Base-by-base conservation (phyloP, 768 basidiomycete species). In the Phylloporus arenicola region DNA sequence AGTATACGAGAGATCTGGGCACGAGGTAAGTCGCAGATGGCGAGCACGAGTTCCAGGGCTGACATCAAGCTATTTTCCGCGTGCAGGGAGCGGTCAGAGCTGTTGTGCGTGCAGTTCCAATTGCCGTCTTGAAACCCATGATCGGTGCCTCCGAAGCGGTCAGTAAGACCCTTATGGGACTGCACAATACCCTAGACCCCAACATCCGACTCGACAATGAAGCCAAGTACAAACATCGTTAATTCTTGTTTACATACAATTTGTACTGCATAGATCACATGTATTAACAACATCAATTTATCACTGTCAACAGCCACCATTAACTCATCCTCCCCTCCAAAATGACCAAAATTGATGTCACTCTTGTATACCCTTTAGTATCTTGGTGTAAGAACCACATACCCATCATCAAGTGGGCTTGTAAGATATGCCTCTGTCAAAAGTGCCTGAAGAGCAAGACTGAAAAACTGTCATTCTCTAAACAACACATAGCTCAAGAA, bases 121-220 rank as follows among this genome's bases (percentile, higher is more conserved):
- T 98, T 51, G 96, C 96, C 0, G 93, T 99, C 11, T 72, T 99
- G 58, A 93, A 91, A 61, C 93, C 96, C 2, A 95, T 96, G 92
- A 99, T 98, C 50, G 96, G 96, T 4, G 93, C 94, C 4, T 92
- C 86, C 44, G 95, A 96, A 69, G 96, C 96, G 3, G 87, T 98
- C 52, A 87, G 92, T 71, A 94, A 98, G 74, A 94, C 95, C 1
- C 71, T 98, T 33, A 78, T 97, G 48, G 96, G 96, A 8, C 75
- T 99, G 34, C 87, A 93, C 59, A 98, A 98, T 65, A 81, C 91
- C 41, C 71, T 99, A 60, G 93, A 98, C 67, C 93, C 95, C 10
- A 80, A 84, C 51, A 75, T 87, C 43, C 81, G 83, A 40, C 75
- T 80, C 45, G 92, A 95, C 64, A 87, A 86, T 58, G 88, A 89